Percentiles rank a stretch among this genome's conserved stretches.
Evolutionary conservation across 164 flowering plant genomes (phyloP).

Genomic region (Protea cynaroides): DNA sequence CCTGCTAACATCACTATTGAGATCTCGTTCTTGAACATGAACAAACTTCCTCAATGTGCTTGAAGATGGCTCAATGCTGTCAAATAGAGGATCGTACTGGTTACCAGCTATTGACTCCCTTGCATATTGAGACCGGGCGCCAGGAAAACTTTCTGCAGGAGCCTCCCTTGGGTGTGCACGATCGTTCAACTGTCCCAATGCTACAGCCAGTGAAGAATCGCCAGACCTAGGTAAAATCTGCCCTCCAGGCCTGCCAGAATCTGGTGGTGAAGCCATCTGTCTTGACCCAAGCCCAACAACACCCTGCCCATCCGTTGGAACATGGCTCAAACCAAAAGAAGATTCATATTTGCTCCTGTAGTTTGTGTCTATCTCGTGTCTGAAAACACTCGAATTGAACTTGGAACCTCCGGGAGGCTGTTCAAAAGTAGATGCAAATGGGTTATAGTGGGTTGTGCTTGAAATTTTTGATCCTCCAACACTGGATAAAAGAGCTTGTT

Average conservation of each 20-base stretch:
- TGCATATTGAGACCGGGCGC: conserved; percentile 2
- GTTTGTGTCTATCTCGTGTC: conserved; percentile 29
- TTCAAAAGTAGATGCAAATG: conserved; percentile 71
- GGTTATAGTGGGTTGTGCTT: conserved; percentile 42
- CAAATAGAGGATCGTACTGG: conserved; percentile 85
- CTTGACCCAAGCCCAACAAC: conserved; percentile 25
- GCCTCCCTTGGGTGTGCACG: background rate
- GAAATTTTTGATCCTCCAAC: conserved; percentile 38
- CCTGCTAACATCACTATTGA: conserved; percentile 2
- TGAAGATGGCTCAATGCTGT: conserved; percentile 70
- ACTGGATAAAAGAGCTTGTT: conserved; percentile 24
- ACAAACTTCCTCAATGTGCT: conserved; percentile 30
- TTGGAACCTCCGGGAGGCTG: conserved; percentile 40
- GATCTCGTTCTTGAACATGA: conserved; percentile 26
- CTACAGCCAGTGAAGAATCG: conserved; percentile 9
- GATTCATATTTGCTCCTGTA: conserved; percentile 19
- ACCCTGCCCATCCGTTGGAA: conserved; percentile 20
- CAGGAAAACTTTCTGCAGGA: conserved; percentile 9
- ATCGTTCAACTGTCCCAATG: no score
- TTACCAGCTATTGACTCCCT: conserved; percentile 25
- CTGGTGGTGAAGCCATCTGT: conserved; percentile 26
- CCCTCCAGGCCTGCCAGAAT: conserved; percentile 25
- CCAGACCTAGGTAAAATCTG: conserved; percentile 26
- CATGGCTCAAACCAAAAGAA: conserved; percentile 25
- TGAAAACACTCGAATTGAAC: conserved; percentile 29